These are phyloP conservation scores for Malus hybrid DNA, from an alignment of 331 rosid genomes.

Conservation along the genomic window DNA sequence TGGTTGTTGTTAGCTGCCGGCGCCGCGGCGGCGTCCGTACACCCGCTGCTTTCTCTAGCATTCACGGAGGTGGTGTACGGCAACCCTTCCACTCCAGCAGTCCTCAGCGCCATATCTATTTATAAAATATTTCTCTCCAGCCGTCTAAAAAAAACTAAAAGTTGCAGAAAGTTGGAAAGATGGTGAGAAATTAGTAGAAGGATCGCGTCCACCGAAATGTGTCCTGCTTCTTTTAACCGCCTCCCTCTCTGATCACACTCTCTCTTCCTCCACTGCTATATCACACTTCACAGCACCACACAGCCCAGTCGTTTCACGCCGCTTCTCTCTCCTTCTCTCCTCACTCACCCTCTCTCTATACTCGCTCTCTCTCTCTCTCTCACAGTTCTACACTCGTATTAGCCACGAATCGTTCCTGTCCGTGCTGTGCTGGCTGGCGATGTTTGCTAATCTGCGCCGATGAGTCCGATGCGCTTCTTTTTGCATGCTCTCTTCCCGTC, in stretches of 20 bases:
- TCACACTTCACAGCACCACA: background rate
- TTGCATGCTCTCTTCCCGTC: constrained; percentile 10
- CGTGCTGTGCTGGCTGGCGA: constrained; percentile 8
- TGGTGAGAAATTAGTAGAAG: background rate
- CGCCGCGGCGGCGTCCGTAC: background rate
- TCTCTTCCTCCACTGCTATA: background rate
- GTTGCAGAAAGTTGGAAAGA: background rate
- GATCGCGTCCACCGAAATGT: background rate
- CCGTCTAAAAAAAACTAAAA: background rate
- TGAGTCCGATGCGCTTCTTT: constrained; percentile 18
- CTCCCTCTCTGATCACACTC: background rate
- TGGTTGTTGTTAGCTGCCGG: background rate
- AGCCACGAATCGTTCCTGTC: background rate
- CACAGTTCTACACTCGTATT: background rate
- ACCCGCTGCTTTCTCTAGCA: background rate
- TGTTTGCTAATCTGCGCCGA: constrained; percentile 37
- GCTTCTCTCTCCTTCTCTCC: background rate
- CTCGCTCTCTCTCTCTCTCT: background rate
- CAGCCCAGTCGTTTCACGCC: background rate
- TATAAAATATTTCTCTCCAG: background rate
- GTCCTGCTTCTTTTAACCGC: background rate
- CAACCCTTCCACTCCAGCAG: background rate
- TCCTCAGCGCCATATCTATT: background rate
- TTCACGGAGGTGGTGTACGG: background rate
- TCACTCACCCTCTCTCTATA: background rate